phyloP scores from a whole-genome alignment of 306 rosid genomes.

The Prunus mongolica region DNA sequence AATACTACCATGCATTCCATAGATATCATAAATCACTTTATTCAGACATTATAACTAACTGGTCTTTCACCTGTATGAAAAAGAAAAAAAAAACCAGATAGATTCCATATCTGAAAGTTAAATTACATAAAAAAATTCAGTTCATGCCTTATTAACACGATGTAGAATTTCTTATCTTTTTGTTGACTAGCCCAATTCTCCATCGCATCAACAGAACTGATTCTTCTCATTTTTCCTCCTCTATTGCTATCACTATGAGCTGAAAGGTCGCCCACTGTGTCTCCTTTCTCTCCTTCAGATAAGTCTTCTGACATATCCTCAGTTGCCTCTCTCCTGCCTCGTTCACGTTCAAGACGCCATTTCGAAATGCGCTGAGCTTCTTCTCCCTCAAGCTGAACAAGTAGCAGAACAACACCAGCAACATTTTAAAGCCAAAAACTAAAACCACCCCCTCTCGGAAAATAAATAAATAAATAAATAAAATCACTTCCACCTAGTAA shows the following conservation, averaged over 20 bases:
- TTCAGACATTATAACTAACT: background rate
- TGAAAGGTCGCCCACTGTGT: conserved; percentile 32
- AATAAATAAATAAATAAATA: background rate
- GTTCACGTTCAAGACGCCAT: conserved; percentile 47
- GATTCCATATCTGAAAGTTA: background rate
- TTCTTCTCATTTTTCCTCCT: conserved; percentile 34
- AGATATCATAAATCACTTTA: conserved; percentile 1
- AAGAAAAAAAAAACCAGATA: background rate
- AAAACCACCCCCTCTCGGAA: background rate
- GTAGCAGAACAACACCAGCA: background rate
- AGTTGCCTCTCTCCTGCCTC: conserved; percentile 50
- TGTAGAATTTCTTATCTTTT: conserved; percentile 49
- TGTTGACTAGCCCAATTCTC: conserved; percentile 49
- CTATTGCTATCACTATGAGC: conserved; percentile 29
- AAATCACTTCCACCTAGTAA: background rate
- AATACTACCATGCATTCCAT: background rate
- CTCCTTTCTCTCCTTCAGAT: conserved; percentile 62
- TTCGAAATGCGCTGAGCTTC: conserved; percentile 38
- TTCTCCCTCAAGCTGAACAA: conserved; percentile 51
- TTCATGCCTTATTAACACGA: conserved; percentile 51
- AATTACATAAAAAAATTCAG: conserved; percentile 6
- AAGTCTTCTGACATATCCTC: conserved; percentile 68
- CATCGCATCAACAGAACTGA: conserved; percentile 44
- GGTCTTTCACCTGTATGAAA: background rate
- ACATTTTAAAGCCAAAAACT: background rate